Evolutionary conservation across 2,329 filamentous ascomycete species (phyloP), one percentile per base, ranked within the genome.

Genomic region (Colletotrichum chlorophyti): DNA sequence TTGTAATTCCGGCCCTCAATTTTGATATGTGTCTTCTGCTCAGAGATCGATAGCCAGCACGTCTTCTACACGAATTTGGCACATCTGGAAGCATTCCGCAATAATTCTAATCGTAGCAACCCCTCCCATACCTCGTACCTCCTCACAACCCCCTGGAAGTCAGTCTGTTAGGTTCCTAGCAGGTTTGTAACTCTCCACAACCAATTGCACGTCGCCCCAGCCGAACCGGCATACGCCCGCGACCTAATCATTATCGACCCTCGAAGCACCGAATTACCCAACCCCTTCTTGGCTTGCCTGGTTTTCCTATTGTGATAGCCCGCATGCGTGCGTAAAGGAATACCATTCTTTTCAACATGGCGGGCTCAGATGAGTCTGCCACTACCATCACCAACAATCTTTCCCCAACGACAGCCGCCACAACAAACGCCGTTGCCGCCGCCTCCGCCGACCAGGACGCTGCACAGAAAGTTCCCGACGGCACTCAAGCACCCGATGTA

Each of bases 371-470:
- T 32, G 57, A 61, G 46, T 60, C 52, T 58, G 41, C 34, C 46
- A 45, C 31, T 31, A 45, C 42, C 35, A 38, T 10, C 42, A 31
- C 47, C 21, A 37, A 47, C 27, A 52, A 47, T 35, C 41, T 35
- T 40, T 43, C 57, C 27, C 27, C 54, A 15, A 47, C 43, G 5
- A 50, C 43, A 27, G 15, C 54, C 14, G 26, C 45, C 26, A 7
- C 24, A 5, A 45, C 40, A 14, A n/a, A n/a, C n/a, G n/a, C n/a
- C n/a, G n/a, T n/a, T n/a, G 43, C 32, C 34, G 34, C 34, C 42
- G 66, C 67, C 63, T 60, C 65, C 55, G 53, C 53, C 43, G 68
- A 60, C 51, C 64, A 60, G 61, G 65, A 65, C 55, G 55, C 63
- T 67, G 68, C 64, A 61, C 65, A 50, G 38, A 47, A 47, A 34